Evolutionary conservation across 495 filamentous ascomycete genomes (phyloP).

Genomic region (Penicillium manginii): DNA sequence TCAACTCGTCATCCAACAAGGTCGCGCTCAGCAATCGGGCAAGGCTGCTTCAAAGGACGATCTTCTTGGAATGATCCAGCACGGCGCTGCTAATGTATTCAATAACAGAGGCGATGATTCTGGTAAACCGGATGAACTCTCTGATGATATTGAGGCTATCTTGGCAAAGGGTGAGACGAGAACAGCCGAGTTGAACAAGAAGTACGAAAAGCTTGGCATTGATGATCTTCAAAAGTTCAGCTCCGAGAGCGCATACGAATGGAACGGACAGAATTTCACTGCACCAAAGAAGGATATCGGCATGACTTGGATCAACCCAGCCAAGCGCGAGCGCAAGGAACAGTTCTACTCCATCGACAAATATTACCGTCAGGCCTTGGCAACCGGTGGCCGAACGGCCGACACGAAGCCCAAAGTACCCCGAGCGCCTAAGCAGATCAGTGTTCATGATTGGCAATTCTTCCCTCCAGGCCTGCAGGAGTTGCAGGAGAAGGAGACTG

Average conservation of each 20-base stretch:
- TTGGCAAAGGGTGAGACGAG: conserved; percentile 84
- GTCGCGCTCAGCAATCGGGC: conserved; percentile 89
- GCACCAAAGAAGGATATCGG: conserved; percentile 91
- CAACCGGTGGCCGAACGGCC: conserved; percentile 80
- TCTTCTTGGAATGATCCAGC: conserved; percentile 96
- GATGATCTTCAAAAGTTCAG: conserved; percentile 98
- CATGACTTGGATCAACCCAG: conserved; percentile 96
- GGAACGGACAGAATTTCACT: conserved; percentile 96
- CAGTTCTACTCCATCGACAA: conserved; percentile 98
- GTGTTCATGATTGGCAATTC: conserved; percentile 97
- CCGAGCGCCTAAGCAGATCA: conserved; percentile 88
- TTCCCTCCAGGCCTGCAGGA: conserved; percentile 81
- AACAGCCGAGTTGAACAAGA: conserved; percentile 85
- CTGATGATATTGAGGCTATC: conserved; percentile 90
- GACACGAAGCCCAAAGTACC: conserved; percentile 96
- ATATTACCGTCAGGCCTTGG: conserved; percentile 92
- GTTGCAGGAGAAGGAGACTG: conserved; percentile 94
- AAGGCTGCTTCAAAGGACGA: conserved; percentile 93
- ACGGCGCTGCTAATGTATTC: conserved; percentile 95
- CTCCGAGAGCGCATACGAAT: conserved; percentile 95
- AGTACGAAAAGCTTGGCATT: conserved; percentile 96
- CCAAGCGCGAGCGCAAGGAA: conserved; percentile 98
- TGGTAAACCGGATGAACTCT: conserved; percentile 64
- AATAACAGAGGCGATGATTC: conserved; percentile 60
- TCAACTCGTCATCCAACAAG: conserved; percentile 99